Conservation (phyloP, 129 eudicot genomes). For the Deinandra increscens region DNA sequence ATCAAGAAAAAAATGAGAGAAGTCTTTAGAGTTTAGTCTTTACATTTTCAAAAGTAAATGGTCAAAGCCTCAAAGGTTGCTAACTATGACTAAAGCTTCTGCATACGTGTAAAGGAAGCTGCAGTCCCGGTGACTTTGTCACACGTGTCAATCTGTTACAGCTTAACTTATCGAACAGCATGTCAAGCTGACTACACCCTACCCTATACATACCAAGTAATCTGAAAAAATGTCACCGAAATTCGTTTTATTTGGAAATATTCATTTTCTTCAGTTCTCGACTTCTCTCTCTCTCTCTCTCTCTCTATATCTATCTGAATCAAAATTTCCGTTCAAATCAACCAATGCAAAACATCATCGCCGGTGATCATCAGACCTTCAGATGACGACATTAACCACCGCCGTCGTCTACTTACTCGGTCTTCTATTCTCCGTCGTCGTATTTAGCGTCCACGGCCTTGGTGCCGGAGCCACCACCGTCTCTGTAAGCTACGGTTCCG, state of each 20-base stretch:
- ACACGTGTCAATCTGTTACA: slow-evolving; percentile 30
- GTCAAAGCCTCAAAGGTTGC: slow-evolving; percentile 11
- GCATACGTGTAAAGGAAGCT: slow-evolving; percentile 31
- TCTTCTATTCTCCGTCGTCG: slow-evolving; percentile 20
- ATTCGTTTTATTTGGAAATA: not conserved
- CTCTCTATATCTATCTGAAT: too few relatives aligned
- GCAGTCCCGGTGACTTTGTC: slow-evolving; percentile 21
- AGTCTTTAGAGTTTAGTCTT: not conserved
- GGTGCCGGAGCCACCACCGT: slow-evolving; percentile 75
- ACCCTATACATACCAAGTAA: slow-evolving; percentile 26
- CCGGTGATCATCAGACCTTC: slow-evolving; percentile 24
- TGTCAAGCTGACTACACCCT: slow-evolving; percentile 25
- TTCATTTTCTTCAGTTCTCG: slow-evolving; percentile 10
- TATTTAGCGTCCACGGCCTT: slow-evolving; percentile 39
- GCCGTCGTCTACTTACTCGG: slow-evolving; percentile 29
- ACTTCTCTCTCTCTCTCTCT: too few relatives aligned
- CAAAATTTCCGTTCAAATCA: slow-evolving; percentile 32
- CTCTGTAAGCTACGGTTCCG: slow-evolving; percentile 64
- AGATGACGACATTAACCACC: slow-evolving; percentile 43
- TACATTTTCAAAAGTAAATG: not conserved
- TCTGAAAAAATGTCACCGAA: not conserved
- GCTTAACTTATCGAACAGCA: slow-evolving; percentile 1
- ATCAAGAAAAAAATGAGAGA: not conserved
- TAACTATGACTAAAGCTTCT: not conserved
- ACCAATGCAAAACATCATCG: slow-evolving; percentile 32